A percentile compares a stretch with the other conserved stretches of the same genome.
Conservation (phyloP, 306 rosid species). For the Phaseolus lunatus region DNA sequence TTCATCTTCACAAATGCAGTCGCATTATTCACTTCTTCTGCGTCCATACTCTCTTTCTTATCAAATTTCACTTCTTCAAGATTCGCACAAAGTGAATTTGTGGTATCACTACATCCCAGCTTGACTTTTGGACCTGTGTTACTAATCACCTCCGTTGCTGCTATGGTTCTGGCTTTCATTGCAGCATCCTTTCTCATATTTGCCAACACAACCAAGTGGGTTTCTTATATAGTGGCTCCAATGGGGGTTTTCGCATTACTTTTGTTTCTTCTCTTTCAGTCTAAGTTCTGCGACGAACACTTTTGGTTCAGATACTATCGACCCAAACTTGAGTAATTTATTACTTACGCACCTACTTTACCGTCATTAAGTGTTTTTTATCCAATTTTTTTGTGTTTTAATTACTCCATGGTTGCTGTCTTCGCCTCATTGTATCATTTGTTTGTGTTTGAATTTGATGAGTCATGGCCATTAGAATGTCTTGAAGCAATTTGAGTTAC, state of each 20-base stretch:
- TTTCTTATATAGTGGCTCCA: conserved; percentile 11
- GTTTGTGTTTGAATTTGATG: not conserved
- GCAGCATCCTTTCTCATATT: conserved; percentile 35
- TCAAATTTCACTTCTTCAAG: conserved; percentile 18
- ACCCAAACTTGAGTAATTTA: too few relatives aligned
- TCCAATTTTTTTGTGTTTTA: too few relatives aligned
- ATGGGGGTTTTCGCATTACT: not conserved
- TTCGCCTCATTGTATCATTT: too few relatives aligned
- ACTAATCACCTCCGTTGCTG: not conserved
- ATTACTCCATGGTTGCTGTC: too few relatives aligned
- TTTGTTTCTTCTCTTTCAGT: not conserved
- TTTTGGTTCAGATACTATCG: too few relatives aligned
- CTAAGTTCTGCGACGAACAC: too few relatives aligned
- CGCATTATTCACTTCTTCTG: not conserved
- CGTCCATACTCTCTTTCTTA: not conserved
- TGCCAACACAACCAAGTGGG: not conserved
- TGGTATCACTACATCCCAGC: not conserved
- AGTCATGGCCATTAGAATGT: too few relatives aligned
- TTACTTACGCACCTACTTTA: too few relatives aligned
- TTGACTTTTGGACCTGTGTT: not conserved
- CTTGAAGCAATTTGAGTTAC: too few relatives aligned
- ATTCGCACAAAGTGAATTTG: not conserved
- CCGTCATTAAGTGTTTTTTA: too few relatives aligned
- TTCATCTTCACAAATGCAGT: not conserved
- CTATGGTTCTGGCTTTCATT: conserved; percentile 17